Conservation (phyloP, 306 rosid species). For the Aeschynomene evenia region DNA sequence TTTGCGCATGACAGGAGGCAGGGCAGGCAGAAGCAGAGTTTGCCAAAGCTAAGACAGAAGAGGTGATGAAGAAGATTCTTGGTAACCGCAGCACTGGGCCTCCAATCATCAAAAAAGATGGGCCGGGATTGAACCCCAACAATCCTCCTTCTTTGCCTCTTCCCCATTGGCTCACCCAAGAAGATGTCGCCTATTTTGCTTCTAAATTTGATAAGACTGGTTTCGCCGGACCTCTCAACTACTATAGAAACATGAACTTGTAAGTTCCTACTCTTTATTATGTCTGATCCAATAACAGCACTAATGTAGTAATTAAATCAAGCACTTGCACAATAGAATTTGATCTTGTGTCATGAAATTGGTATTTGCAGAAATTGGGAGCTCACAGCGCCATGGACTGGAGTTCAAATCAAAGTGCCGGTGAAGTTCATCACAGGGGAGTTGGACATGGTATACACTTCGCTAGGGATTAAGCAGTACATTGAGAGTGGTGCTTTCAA, state of each 20-base stretch:
- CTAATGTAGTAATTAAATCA: no score
- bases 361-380: conserved; percentile 47
- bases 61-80: conserved; percentile 32
- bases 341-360: background rate
- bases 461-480: conserved; percentile 18
- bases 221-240: conserved; percentile 50
- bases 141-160: background rate
- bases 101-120: conserved; percentile 38
- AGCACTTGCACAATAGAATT: no score
- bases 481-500: conserved; percentile 39
- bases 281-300: no score
- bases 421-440: conserved; percentile 45
- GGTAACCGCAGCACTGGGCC: conserved; percentile 35
- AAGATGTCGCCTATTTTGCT: conserved; percentile 45
- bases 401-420: conserved; percentile 31
- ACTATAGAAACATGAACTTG: conserved; percentile 37
- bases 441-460: conserved; percentile 34
- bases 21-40: conserved; percentile 34
- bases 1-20: conserved; percentile 1
- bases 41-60: conserved; percentile 3
- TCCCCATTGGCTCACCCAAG: conserved; percentile 50
- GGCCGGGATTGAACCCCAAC: conserved; percentile 23
- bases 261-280: conserved; percentile 13
- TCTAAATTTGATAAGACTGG: conserved; percentile 41
- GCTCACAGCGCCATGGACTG: conserved; percentile 37